phyloP scores from a whole-genome alignment of 306 rosid genomes.

The Morella rubra region DNA sequence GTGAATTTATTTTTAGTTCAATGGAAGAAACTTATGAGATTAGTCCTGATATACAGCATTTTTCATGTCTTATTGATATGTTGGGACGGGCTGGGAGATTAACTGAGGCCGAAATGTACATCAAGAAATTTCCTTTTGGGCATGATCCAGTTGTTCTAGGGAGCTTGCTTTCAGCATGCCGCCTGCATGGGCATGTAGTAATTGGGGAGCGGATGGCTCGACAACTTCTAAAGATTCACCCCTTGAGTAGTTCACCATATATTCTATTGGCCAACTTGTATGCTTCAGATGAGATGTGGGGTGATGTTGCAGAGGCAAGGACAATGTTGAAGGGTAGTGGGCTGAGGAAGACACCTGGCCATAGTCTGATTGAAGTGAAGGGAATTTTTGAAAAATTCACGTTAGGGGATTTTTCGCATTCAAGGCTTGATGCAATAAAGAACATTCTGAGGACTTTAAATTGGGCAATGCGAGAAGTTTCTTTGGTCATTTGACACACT shows the following conservation, averaged over 20 bases:
- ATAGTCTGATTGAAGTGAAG: slow-evolving; percentile 41
- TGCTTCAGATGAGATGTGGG: slow-evolving; percentile 50
- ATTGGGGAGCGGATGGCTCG: slow-evolving; percentile 36
- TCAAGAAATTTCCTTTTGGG: slow-evolving; percentile 32
- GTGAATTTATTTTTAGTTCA: slow-evolving; percentile 28
- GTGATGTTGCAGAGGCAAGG: slow-evolving; percentile 36
- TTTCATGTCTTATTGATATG: slow-evolving; percentile 50
- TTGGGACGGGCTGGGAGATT: slow-evolving; percentile 46
- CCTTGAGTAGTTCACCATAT: slow-evolving; percentile 35
- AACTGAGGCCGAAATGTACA: slow-evolving; percentile 36
- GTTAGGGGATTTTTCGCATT: slow-evolving; percentile 33
- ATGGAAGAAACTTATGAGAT: slow-evolving; percentile 38
- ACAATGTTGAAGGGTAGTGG: slow-evolving; percentile 42
- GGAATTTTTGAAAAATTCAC: slow-evolving; percentile 37
- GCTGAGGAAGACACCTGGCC: slow-evolving; percentile 35
- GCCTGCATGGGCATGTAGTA: slow-evolving; percentile 36
- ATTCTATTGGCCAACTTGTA: slow-evolving; percentile 44
- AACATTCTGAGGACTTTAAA: slow-evolving; percentile 21
- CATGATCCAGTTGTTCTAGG: slow-evolving; percentile 39
- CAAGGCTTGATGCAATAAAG: slow-evolving; percentile 31
- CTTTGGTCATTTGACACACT: slow-evolving; percentile 7
- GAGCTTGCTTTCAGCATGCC: slow-evolving; percentile 45
- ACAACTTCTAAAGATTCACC: slow-evolving; percentile 34
- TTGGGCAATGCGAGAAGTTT: slow-evolving; percentile 15
- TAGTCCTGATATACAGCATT: slow-evolving; percentile 32